These are phyloP conservation scores for Aspergillus eucalypticola DNA, from an alignment of 2,329 filamentous ascomycete genomes.

Conservation along the genomic window DNA sequence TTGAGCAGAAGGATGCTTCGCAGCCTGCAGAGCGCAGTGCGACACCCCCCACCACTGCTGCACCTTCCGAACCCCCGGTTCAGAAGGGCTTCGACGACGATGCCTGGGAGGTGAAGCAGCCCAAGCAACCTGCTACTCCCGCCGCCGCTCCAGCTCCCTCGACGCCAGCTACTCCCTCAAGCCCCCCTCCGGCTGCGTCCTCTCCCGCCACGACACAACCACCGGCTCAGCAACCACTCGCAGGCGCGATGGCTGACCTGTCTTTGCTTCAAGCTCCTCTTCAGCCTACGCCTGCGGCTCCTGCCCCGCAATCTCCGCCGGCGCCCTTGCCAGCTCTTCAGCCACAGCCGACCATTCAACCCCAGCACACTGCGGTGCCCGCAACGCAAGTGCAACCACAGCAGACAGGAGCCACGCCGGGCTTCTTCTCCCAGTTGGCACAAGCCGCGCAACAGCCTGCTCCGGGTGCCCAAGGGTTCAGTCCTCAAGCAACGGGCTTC, in stretches of 20 bases:
- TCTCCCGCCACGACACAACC: conserved; percentile 36
- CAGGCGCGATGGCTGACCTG: conserved; percentile 69
- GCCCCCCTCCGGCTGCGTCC: conserved; percentile 28
- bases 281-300: conserved; percentile 55
- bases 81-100: conserved; percentile 84
- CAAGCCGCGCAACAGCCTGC: conserved; percentile 25
- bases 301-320: conserved; percentile 47
- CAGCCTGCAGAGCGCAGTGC: conserved; percentile 44
- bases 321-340: conserved; percentile 31
- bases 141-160: conserved; percentile 39
- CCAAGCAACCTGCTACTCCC: conserved; percentile 54
- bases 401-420: conserved; percentile 46
- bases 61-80: conserved; percentile 49
- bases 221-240: conserved; percentile 47
- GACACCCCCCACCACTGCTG: conserved; percentile 53
- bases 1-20: conserved; percentile 63
- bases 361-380: conserved; percentile 42
- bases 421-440: conserved; percentile 53
- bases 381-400: conserved; percentile 38
- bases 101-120: conserved; percentile 93
- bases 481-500: conserved; percentile 42
- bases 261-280: conserved; percentile 64
- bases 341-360: conserved; percentile 36
- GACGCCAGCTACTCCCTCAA: conserved; percentile 32
- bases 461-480: conserved; percentile 27